A percentile compares a stretch with the other conserved stretches of the same genome.
These are phyloP conservation scores for Solanum megistacrolobum DNA, from an alignment of 257 asterid species.

Conservation along the genomic window DNA sequence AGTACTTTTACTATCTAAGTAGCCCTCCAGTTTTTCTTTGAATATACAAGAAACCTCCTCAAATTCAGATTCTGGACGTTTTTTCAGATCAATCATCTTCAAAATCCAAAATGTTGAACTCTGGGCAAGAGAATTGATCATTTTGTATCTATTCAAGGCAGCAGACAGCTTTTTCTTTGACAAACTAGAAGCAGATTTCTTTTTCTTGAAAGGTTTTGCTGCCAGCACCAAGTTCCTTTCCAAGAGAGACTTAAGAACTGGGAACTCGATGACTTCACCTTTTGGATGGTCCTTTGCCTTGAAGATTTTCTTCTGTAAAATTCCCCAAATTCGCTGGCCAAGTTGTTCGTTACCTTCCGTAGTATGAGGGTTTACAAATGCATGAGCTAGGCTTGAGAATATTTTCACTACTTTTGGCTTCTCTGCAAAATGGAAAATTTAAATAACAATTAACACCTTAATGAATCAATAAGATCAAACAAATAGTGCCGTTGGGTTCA, in stretches of 20 bases:
- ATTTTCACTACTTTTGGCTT: conserved; percentile 65
- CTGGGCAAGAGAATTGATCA: conserved; percentile 75
- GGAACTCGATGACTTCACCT: conserved; percentile 55
- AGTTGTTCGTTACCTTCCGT: conserved; percentile 96
- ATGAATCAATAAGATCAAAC: not conserved
- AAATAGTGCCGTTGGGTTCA: not conserved
- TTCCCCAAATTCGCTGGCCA: conserved; percentile 90
- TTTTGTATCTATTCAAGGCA: conserved; percentile 57
- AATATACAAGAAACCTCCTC: conserved; percentile 43
- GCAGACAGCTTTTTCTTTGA: conserved; percentile 79
- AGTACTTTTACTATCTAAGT: conserved; percentile 78
- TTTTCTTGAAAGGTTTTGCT: conserved; percentile 80
- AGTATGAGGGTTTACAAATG: conserved; percentile 66
- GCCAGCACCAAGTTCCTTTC: conserved; percentile 79
- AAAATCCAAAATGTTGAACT: conserved; percentile 78
- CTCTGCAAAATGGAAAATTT: conserved; percentile 40
- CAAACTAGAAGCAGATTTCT: conserved; percentile 49
- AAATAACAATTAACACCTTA: not conserved
- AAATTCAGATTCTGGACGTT: conserved; percentile 45
- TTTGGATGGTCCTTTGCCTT: conserved; percentile 85
- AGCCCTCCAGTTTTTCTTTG: conserved; percentile 36
- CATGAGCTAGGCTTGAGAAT: conserved; percentile 75
- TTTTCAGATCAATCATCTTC: conserved; percentile 63
- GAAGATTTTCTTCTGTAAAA: conserved; percentile 79
- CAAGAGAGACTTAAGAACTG: conserved; percentile 59